Percentiles rank a stretch among this genome's conserved stretches.
Evolutionary conservation across 2,329 filamentous ascomycete species (phyloP).

Genomic region (Phialemoniopsis sp.): DNA sequence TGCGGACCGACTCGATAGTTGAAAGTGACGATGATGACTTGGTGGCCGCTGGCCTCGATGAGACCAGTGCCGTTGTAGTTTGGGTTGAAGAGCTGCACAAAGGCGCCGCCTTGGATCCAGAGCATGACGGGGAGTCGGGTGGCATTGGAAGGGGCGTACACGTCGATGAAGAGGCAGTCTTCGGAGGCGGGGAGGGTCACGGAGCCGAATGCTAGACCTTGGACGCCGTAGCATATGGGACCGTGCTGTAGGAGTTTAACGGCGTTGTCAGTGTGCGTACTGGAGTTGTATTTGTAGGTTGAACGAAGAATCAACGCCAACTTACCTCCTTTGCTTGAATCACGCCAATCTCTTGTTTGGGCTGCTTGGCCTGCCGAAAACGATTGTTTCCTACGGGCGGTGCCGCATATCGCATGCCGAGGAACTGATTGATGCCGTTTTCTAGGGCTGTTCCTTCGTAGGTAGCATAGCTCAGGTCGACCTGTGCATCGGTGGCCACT

Average conservation of each 20-base stretch:
- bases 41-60: slow-evolving; percentile 38
- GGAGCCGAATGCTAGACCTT: slow-evolving; percentile 3
- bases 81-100: slow-evolving; percentile 35
- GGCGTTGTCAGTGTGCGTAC: too few species aligned
- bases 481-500: too few species aligned
- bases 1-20: slow-evolving; percentile 75
- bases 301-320: too few species aligned
- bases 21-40: slow-evolving; percentile 59
- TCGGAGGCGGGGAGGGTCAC: slow-evolving; percentile 38
- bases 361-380: slow-evolving; percentile 65
- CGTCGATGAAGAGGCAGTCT: slow-evolving; percentile 67
- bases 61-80: slow-evolving; percentile 56
- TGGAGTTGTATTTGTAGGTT: too few species aligned
- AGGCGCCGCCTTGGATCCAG: slow-evolving; percentile 46
- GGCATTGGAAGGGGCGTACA: slow-evolving; percentile 55
- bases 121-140: slow-evolving; percentile 32
- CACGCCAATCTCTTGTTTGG: slow-evolving; percentile 35
- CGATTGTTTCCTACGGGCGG: slow-evolving; percentile 62
- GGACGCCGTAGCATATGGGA: not conserved
- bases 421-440: slow-evolving; percentile 65
- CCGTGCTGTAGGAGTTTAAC: too few species aligned
- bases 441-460: slow-evolving; percentile 54
- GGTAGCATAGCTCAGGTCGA: slow-evolving; percentile 63
- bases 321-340: slow-evolving; percentile 52
- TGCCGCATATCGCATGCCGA: slow-evolving; percentile 71